Evolutionary conservation across 2,329 filamentous ascomycete species (phyloP).

Genomic region (Venturia pyrina): DNA sequence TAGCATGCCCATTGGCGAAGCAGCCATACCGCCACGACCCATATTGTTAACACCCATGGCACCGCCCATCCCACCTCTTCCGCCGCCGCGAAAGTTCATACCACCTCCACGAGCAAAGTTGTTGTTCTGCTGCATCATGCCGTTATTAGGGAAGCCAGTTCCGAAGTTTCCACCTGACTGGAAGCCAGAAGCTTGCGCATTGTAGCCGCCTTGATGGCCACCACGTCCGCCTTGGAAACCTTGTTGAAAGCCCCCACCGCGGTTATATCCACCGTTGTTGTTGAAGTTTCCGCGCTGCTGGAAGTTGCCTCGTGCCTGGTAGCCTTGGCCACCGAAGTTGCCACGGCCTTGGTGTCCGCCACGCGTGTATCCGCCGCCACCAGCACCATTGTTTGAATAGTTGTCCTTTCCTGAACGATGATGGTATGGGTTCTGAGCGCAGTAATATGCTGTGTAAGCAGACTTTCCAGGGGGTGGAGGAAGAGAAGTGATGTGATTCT

Average conservation of each 20-base stretch:
- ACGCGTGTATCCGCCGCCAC: slow-evolving; percentile 1
- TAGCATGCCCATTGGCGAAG: slow-evolving; percentile 35
- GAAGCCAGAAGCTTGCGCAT: slow-evolving; percentile 18
- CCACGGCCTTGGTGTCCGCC: slow-evolving; percentile 26
- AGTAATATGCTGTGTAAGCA: slow-evolving; percentile 14
- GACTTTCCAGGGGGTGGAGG: slow-evolving; percentile 31
- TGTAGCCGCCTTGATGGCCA: slow-evolving; percentile 5
- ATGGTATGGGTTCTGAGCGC: slow-evolving; percentile 8
- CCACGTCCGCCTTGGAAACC: slow-evolving; percentile 14
- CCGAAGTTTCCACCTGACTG: slow-evolving; percentile 29
- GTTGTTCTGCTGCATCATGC: slow-evolving; percentile 16
- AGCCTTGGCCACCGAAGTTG: slow-evolving; percentile 23
- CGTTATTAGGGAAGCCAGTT: slow-evolving; percentile 27
- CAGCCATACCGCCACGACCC: slow-evolving; percentile 30
- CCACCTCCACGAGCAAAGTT: slow-evolving; percentile 21
- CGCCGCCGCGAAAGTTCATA: slow-evolving; percentile 18
- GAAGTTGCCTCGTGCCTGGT: slow-evolving; percentile 31
- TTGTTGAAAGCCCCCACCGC: slow-evolving; percentile 20
- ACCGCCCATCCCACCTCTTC: slow-evolving; percentile 27
- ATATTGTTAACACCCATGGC: slow-evolving; percentile 18
- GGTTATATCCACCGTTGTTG: slow-evolving; percentile 42
- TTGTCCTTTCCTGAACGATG: slow-evolving; percentile 9
- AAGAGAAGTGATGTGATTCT: slow-evolving; percentile 34
- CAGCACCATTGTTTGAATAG: not conserved
- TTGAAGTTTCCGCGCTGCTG: slow-evolving; percentile 26